Evolutionary conservation across 306 rosid genomes (phyloP).

Genomic region (Sicyos baderoa): DNA sequence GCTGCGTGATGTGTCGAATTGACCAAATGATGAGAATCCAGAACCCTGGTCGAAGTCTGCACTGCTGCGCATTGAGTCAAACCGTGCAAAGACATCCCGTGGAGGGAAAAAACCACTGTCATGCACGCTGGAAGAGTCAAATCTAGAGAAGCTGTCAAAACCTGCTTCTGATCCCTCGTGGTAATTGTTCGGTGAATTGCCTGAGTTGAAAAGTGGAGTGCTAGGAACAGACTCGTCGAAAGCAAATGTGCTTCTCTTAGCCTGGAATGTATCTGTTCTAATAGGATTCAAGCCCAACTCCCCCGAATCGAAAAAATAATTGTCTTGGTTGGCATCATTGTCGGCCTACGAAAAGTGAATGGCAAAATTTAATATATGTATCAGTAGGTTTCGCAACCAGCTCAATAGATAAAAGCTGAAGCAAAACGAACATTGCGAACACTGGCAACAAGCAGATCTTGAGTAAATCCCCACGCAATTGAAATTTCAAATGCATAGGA

Average conservation of each 20-base stretch:
- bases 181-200: conserved; percentile 45
- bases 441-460: not conserved
- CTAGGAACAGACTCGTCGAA: conserved; percentile 95
- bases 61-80: conserved; percentile 68
- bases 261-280: conserved; percentile 54
- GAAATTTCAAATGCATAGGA: not conserved
- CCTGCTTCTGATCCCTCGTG: conserved; percentile 54
- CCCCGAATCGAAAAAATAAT: conserved; percentile 62
- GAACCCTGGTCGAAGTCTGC: conserved; percentile 50
- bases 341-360: conserved; percentile 36
- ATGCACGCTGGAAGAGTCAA: conserved; percentile 62
- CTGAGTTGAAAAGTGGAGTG: conserved; percentile 27
- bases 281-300: conserved; percentile 77
- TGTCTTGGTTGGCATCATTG: conserved; percentile 47
- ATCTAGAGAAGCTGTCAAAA: conserved; percentile 73
- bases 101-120: conserved; percentile 53
- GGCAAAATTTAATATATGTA: not conserved
- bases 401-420: not conserved
- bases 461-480: not conserved
- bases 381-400: not conserved
- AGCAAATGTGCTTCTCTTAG: conserved; percentile 50
- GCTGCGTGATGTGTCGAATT: conserved; percentile 25
- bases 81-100: conserved; percentile 41
- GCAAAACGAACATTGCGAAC: not conserved
- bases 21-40: conserved; percentile 18